phyloP scores from a whole-genome alignment of 1,284 basidiomycete species.

The Cutaneotrichosporon sp. region DNA sequence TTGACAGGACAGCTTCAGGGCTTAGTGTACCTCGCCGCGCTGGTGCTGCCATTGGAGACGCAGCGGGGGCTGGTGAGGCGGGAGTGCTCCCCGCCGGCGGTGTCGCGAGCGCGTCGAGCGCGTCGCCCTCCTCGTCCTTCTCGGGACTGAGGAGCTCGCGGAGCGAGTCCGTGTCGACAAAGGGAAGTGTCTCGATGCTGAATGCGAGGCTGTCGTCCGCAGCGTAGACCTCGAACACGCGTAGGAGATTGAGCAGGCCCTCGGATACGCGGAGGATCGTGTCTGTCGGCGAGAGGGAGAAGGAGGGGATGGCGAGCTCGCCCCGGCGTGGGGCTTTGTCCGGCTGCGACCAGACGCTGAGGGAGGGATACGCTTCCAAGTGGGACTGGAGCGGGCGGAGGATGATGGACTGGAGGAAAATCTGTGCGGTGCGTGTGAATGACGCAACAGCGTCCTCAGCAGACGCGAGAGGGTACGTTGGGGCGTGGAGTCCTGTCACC shows the following conservation, averaged over 20 bases:
- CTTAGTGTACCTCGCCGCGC: not conserved
- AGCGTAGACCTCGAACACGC: conserved; percentile 90
- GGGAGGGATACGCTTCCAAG: conserved; percentile 65
- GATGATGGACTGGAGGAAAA: conserved; percentile 72
- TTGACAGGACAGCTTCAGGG: conserved; percentile 71
- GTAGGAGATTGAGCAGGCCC: conserved; percentile 83
- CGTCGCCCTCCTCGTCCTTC: conserved; percentile 23
- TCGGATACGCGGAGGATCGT: conserved; percentile 85
- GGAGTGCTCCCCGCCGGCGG: not conserved
- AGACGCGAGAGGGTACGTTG: conserved; percentile 54
- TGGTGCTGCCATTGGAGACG: conserved; percentile 42
- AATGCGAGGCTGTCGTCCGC: conserved; percentile 86
- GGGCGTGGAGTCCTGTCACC: conserved; percentile 42
- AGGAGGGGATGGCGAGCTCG: conserved; percentile 80
- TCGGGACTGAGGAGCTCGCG: conserved; percentile 48
- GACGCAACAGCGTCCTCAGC: conserved; percentile 59
- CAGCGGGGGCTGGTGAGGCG: conserved; percentile 12
- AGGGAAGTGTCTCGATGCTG: conserved; percentile 75
- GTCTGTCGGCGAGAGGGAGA: conserved; percentile 86
- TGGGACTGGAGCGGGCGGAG: conserved; percentile 75
- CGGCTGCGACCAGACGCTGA: conserved; percentile 62
- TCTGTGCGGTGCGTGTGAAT: conserved; percentile 70
- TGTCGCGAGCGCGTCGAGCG: conserved; percentile 12
- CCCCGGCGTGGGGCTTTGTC: conserved; percentile 39
- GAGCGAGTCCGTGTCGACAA: conserved; percentile 58